Base-by-base conservation (phyloP, 1,284 basidiomycete species). In the Calocybe gambosa region DNA sequence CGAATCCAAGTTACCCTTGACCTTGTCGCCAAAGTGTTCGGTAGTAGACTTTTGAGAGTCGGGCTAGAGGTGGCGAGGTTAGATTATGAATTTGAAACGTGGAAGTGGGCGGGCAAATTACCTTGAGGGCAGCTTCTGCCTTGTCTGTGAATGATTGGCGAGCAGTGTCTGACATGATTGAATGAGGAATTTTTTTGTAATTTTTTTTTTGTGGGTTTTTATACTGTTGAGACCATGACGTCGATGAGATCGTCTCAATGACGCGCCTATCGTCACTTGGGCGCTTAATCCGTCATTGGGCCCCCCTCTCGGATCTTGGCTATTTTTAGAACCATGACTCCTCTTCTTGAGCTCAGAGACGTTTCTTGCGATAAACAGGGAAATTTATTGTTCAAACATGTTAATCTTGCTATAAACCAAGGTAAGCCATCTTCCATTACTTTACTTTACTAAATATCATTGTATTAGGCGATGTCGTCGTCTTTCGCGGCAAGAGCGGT, bases 401-500 rank as follows among this genome's bases (percentile, higher is more conserved):
- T 86, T 12, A 75, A 67, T 47, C 76, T 92, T 39, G 62, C 65
- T 5, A 68, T 92, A 26, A 67, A 82, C 34, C 75, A 84, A 60
- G 82, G 66, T 65, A 3, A 10, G 6, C 15, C 35, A 20, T 5
- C 2, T 29, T 29, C 2, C 2, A 10, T 29, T 29, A 10, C 4
- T 5, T 26, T 29, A 9, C 16, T 18, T 3, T 36, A 23, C 15
- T 42, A 28, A 10, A 5, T 31, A 7, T 36, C 10, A 21, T 45
- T 67, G 5, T 26, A 10, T 15, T 34, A 34, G 69, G 70, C 10
- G 89, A 93, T 57, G 71, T 92, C 15, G 55, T 90, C 18, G 70
- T 90, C 13, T 57, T 92, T 19, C 80, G 81, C 51, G 89, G 89
- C 8, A 78, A 78, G 57, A 88, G 84, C 53, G 89, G 89, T 10